Conservation (phyloP, 345 rosid genomes). For the Bretschneidera sinensis region DNA sequence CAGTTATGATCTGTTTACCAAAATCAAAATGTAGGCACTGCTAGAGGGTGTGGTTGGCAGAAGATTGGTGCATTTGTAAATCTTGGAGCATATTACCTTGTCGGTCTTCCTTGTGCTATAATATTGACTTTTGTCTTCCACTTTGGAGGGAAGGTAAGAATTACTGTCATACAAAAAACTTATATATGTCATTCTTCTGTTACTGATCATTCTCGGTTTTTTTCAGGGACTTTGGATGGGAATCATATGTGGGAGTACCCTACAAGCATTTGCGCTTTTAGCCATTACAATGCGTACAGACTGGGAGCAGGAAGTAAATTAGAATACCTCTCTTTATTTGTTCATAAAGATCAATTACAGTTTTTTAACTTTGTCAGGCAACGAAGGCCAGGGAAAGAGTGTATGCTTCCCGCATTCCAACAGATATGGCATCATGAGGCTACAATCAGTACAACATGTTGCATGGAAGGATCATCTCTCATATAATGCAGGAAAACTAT, state of each 20-base stretch:
- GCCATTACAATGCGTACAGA: conserved; percentile 23
- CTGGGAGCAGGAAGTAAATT: conserved; percentile 30
- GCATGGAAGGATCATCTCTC: no score
- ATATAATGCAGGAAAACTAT: no score
- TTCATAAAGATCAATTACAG: background rate
- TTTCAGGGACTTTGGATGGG: conserved; percentile 41
- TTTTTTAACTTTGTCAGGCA: conserved; percentile 14
- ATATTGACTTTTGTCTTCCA: conserved; percentile 27
- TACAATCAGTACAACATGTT: no score
- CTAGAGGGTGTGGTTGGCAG: conserved; percentile 43
- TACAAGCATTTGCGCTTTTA: conserved; percentile 29
- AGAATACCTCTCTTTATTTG: background rate
- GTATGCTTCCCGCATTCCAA: conserved; percentile 7
- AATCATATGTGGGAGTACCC: conserved; percentile 29
- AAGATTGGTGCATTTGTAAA: conserved; percentile 26
- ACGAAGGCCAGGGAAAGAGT: conserved; percentile 22
- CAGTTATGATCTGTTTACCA: background rate
- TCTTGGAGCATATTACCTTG: conserved; percentile 28
- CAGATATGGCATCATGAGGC: no score
- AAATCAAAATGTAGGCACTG: conserved; percentile 23
- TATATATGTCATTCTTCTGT: background rate
- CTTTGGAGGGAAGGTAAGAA: conserved; percentile 28
- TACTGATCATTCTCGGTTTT: background rate
- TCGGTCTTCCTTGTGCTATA: conserved; percentile 28
- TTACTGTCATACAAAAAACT: background rate